phyloP scores from a whole-genome alignment of 768 basidiomycete genomes.

The Pleurotus salmoneostramineus region DNA sequence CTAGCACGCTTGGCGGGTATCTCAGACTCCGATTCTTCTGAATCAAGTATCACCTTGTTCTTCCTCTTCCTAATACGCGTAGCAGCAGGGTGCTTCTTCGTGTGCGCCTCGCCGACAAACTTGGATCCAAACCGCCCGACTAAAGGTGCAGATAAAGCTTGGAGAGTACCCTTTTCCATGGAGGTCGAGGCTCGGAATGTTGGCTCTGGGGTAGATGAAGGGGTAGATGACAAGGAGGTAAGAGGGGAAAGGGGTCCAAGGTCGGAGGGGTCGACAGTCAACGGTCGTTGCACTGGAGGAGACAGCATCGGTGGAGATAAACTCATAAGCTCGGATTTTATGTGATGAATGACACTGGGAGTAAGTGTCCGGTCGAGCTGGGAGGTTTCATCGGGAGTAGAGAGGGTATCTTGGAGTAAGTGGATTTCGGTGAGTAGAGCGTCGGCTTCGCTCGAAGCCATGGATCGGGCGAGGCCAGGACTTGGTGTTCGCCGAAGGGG shows the following conservation, averaged over 20 bases:
- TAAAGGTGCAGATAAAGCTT: not conserved
- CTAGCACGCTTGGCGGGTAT: not conserved
- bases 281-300: not conserved
- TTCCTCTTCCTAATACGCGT: conserved; percentile 10
- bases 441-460: not conserved
- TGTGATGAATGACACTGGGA: not conserved
- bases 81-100: not conserved
- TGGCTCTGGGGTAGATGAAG: not conserved
- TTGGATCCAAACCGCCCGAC: not conserved
- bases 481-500: not conserved
- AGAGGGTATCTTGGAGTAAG: not conserved
- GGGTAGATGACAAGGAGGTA: not conserved
- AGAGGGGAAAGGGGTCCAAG: not conserved
- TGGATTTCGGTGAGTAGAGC: not conserved
- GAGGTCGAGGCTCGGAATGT: not conserved
- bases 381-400: not conserved
- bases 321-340: not conserved
- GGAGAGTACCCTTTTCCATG: not conserved
- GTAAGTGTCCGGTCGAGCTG: not conserved
- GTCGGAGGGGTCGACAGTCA: not conserved
- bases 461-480: not conserved
- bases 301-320: not conserved
- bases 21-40: not conserved
- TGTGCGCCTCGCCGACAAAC: not conserved
- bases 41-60: not conserved